Evolutionary conservation across 2,329 filamentous ascomycete species (phyloP).

Genomic region (Apiospora malaysiana): DNA sequence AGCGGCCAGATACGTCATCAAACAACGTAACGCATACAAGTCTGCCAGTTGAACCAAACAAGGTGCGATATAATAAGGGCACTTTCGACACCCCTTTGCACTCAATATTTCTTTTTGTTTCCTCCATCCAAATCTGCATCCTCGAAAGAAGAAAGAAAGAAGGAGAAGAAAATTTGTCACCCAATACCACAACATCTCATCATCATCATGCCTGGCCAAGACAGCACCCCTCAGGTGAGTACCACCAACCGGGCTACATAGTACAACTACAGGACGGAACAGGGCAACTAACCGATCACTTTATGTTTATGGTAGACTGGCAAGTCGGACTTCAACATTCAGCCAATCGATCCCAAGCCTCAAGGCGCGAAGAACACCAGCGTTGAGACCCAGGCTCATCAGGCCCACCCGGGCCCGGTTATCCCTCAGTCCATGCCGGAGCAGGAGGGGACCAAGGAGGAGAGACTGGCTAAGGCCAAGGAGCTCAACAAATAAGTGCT

Average conservation of each 20-base stretch:
- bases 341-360: constrained; percentile 43
- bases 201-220: constrained; percentile 21
- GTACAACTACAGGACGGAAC: too few species aligned
- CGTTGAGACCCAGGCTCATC: constrained; percentile 51
- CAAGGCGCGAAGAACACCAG: constrained; percentile 45
- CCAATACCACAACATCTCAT: not conserved
- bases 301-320: constrained; percentile 29
- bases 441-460: constrained; percentile 70
- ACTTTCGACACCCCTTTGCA: not conserved
- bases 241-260: not conserved
- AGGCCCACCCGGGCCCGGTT: constrained; percentile 64
- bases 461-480: constrained; percentile 68
- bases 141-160: not conserved
- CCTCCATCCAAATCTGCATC: not conserved
- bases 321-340: constrained; percentile 44
- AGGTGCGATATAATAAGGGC: constrained; percentile 12
- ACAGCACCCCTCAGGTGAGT: constrained; percentile 20
- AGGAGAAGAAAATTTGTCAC: not conserved
- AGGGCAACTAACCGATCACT: constrained; percentile 18
- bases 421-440: constrained; percentile 59
- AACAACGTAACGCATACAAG: not conserved
- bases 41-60: not conserved
- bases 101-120: not conserved
- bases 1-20: constrained; percentile 38
- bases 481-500: constrained; percentile 64